Evolutionary conservation across 2,329 filamentous ascomycete genomes (phyloP), one percentile per base, ranked within the genome.

Genomic region (Torrubiellomyces zombiae): DNA sequence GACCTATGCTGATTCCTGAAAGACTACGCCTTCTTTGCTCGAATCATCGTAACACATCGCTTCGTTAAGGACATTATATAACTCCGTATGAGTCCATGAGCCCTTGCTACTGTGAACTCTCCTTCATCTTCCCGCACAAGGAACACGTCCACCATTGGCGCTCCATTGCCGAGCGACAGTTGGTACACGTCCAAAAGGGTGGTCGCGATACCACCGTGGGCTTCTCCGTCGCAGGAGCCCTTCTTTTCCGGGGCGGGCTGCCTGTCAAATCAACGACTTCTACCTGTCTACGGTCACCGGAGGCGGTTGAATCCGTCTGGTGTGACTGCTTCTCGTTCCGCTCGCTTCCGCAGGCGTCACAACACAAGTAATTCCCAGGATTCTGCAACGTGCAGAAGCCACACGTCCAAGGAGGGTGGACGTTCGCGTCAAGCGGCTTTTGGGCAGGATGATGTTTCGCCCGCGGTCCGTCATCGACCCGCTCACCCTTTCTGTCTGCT

Each of bases 321-420:
- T n/a, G 31, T 26, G 20, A 26, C 30, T 22, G 28, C 32, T 20
- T 34, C 40, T 26, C 57, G 50, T 38, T 63, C 53, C 7, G 42
- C 45, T n/a, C n/a, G n/a, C n/a, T n/a, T 7, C 56, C 58, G 35
- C 69, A 75, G 5, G 62, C 67, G 32, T 67, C 66, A 38, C 69
- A 75, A 35, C 49, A 58, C 14, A 65, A 46, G 32, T 50, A 65
- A n/a, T 35, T 46, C 7, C 43, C 30, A 2, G 59, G 58, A 35
- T 75, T 75, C 28, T 59, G 52, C 13, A 73, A 46, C 1, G 69
- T 75, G 38, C 69, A 75, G 9, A 56, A 42, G 12, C 44, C 40
- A 35, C 69, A 75, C 7, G 49, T 51, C 69, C 69, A 74, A 15
- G n/a, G n/a, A n/a, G n/a, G n/a, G n/a, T n/a, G n/a, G n/a, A n/a